A percentile compares a stretch with the other conserved stretches of the same genome.
phyloP scores from a whole-genome alignment of 2,329 filamentous ascomycete genomes.

The Ascochyta viciae-villosae region DNA sequence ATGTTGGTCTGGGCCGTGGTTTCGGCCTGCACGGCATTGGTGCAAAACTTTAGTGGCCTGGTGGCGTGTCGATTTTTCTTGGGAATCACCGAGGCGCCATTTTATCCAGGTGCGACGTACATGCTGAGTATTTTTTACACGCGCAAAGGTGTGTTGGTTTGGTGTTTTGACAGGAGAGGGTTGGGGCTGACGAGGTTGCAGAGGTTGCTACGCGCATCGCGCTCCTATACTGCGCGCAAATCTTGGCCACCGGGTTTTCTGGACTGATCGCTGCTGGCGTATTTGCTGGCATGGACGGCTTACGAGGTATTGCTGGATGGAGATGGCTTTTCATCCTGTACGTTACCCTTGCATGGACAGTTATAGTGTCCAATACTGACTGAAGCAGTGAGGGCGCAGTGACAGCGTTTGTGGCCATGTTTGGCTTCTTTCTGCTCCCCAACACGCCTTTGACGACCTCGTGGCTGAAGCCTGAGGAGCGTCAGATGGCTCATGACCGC shows the following conservation, averaged over 20 bases:
- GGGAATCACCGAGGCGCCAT: conserved; percentile 45
- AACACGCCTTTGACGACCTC: conserved; percentile 48
- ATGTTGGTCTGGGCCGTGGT: conserved; percentile 49
- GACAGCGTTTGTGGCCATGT: conserved; percentile 35
- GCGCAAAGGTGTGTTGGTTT: conserved; percentile 48
- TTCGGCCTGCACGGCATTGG: conserved; percentile 42
- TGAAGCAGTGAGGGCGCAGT: conserved; percentile 32
- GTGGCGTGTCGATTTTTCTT: conserved; percentile 42
- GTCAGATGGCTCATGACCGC: conserved; percentile 46
- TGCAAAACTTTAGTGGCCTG: conserved; percentile 43
- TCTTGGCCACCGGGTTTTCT: conserved; percentile 51
- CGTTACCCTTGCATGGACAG: conserved; percentile 22
- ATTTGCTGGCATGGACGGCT: conserved; percentile 42
- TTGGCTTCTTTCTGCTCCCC: conserved; percentile 40
- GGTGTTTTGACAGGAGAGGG: no score
- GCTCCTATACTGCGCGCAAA: conserved; percentile 50
- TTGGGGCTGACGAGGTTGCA: conserved; percentile 43
- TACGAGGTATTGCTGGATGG: conserved; percentile 47
- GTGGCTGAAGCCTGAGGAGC: conserved; percentile 57
- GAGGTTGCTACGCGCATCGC: conserved; percentile 49
- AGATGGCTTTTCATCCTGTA: conserved; percentile 49
- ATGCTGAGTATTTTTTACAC: conserved; percentile 73
- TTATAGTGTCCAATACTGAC: conserved; percentile 1
- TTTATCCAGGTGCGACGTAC: conserved; percentile 68
- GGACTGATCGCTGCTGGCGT: conserved; percentile 54